phyloP scores from a whole-genome alignment of 2,329 filamentous ascomycete genomes.

The Trichoderma koningii region DNA sequence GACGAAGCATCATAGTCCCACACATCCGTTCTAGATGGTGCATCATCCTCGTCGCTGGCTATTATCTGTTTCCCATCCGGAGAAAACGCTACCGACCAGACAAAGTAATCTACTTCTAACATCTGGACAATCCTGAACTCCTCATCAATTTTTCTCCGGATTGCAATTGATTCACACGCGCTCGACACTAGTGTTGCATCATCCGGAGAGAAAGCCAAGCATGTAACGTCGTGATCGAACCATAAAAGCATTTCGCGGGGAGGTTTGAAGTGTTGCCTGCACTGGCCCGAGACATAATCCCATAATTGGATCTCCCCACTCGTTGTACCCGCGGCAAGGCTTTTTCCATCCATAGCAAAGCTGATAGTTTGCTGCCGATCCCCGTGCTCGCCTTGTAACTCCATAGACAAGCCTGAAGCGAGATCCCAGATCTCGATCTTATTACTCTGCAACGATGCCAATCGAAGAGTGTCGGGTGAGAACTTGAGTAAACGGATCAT shows the following conservation, averaged over 20 bases:
- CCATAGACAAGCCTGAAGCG: neutral
- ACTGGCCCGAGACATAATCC: neutral
- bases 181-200: neutral
- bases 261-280: neutral
- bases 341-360: neutral
- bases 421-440: conserved; percentile 22
- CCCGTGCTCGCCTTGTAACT: neutral
- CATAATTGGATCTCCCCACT: conserved; percentile 2
- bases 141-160: neutral
- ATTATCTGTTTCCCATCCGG: neutral
- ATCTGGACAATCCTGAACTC: neutral
- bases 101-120: neutral
- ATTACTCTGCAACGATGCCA: neutral
- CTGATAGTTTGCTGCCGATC: no score
- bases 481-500: neutral
- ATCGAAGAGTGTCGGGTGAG: neutral
- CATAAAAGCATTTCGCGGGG: no score
- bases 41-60: neutral
- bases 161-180: accelerated
- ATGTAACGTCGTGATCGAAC: neutral
- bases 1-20: neutral
- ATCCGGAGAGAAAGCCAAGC: neutral
- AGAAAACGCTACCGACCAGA: neutral
- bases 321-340: neutral
- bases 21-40: neutral